Percentiles rank a stretch among this genome's conserved stretches.
These are phyloP conservation scores for Ophiostoma sp. DNA, from an alignment of 2,329 filamentous ascomycete species.

Conservation along the genomic window DNA sequence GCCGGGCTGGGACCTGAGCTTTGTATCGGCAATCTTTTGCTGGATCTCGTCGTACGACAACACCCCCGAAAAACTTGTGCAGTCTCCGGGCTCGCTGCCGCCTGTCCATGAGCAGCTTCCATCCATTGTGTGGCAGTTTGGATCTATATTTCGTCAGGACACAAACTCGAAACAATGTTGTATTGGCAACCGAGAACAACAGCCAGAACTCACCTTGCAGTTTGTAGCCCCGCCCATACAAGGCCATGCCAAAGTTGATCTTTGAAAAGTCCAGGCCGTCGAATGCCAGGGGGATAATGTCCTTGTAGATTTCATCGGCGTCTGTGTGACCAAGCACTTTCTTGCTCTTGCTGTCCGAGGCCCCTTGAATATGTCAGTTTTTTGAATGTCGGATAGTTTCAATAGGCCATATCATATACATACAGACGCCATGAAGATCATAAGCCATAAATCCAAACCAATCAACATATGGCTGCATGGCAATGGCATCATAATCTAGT, in stretches of 20 bases:
- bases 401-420: too few species aligned
- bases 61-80: neutral
- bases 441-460: constrained; percentile 5
- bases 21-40: neutral
- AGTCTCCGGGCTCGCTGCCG: neutral
- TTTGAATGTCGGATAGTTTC: too few species aligned
- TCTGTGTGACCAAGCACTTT: neutral
- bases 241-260: neutral
- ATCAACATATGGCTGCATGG: constrained; percentile 5
- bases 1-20: too few species aligned
- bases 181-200: too few species aligned
- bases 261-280: neutral
- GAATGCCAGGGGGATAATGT: neutral
- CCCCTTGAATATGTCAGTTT: neutral
- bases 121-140: neutral
- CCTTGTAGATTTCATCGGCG: neutral
- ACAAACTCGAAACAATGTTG: too few species aligned
- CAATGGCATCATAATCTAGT: neutral
- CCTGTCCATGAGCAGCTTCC: neutral
- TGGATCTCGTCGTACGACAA: neutral
- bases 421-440: neutral
- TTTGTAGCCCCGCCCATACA: neutral
- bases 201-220: neutral
- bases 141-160: neutral
- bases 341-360: neutral